A percentile compares a stretch with the other conserved stretches of the same genome.
phyloP scores from a whole-genome alignment of 257 asterid genomes.

The Solanum tarijense region DNA sequence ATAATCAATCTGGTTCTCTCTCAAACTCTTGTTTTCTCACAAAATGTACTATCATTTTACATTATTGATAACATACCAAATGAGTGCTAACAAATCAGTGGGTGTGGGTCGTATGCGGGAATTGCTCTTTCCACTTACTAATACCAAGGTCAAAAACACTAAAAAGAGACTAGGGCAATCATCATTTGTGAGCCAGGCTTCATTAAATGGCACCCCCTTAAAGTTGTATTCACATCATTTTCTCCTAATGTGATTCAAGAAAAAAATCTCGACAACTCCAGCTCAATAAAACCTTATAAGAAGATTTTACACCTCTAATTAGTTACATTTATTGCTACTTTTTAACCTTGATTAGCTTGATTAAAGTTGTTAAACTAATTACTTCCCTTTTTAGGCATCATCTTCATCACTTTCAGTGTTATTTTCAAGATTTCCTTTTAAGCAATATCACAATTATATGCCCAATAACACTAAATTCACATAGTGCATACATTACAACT shows the following conservation, averaged over 20 bases:
- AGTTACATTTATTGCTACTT: not conserved
- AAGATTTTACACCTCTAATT: not conserved
- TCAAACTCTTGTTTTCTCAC: not conserved
- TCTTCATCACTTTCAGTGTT: not conserved
- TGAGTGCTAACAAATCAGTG: not conserved
- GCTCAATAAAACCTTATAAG: not conserved
- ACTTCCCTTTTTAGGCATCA: not conserved
- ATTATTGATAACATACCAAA: not conserved
- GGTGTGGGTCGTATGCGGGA: not conserved
- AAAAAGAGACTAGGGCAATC: not conserved
- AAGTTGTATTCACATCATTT: not conserved
- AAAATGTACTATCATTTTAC: not conserved
- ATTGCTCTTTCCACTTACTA: not conserved
- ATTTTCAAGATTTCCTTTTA: not conserved
- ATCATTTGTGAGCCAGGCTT: not conserved
- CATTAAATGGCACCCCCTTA: not conserved
- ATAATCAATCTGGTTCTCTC: not conserved
- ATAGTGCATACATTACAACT: not conserved
- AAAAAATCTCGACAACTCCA: not conserved
- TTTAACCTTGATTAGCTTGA: not conserved
- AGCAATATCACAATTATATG: not conserved
- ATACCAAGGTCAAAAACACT: not conserved
- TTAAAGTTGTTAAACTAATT: not conserved
- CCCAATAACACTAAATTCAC: not conserved
- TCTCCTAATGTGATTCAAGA: not conserved